Conservation (phyloP, 176 grass and related monocot species). For the Hyparrhenia diplandra region DNA sequence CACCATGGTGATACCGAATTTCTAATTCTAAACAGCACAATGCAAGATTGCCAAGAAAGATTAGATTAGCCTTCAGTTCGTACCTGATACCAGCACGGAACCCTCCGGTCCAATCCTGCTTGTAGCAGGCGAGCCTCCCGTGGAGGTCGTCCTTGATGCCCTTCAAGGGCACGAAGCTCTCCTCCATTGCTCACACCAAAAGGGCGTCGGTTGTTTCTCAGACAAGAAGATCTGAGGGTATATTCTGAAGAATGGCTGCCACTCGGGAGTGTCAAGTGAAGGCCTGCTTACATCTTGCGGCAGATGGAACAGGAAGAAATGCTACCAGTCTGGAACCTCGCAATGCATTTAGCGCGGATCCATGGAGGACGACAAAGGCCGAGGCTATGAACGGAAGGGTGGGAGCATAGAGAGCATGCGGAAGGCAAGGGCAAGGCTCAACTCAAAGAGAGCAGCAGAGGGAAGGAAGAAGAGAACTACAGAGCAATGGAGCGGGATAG, state of each 20-base stretch:
- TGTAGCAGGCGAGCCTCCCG: slow-evolving; percentile 82
- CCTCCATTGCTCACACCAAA: slow-evolving; percentile 54
- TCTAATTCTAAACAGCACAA: slow-evolving; percentile 5
- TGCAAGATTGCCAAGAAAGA: neutral
- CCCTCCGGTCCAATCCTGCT: slow-evolving; percentile 91
- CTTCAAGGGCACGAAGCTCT: slow-evolving; percentile 77
- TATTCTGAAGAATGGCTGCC: slow-evolving; percentile 26
- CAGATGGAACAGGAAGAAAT: slow-evolving; percentile 19
- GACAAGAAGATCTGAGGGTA: slow-evolving; percentile 30
- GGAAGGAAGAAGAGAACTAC: neutral
- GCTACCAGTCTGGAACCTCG: slow-evolving; percentile 1
- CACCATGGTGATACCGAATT: neutral
- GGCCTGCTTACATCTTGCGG: slow-evolving; percentile 49
- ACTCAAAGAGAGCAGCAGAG: neutral
- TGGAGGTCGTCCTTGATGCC: slow-evolving; percentile 88
- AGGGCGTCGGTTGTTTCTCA: slow-evolving; percentile 20
- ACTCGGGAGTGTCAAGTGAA: neutral
- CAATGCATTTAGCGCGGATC: slow-evolving; percentile 48
- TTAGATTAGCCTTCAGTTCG: neutral
- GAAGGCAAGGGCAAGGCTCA: neutral
- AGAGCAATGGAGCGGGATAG: slow-evolving; percentile 21
- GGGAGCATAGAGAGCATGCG: slow-evolving; percentile 2
- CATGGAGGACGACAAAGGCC: slow-evolving; percentile 16
- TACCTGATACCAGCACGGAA: slow-evolving; percentile 89
- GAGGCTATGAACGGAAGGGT: slow-evolving; percentile 32